Evolutionary conservation across 805 yeast genomes (phyloP).

Genomic region (Danielozyma ontarioensis): DNA sequence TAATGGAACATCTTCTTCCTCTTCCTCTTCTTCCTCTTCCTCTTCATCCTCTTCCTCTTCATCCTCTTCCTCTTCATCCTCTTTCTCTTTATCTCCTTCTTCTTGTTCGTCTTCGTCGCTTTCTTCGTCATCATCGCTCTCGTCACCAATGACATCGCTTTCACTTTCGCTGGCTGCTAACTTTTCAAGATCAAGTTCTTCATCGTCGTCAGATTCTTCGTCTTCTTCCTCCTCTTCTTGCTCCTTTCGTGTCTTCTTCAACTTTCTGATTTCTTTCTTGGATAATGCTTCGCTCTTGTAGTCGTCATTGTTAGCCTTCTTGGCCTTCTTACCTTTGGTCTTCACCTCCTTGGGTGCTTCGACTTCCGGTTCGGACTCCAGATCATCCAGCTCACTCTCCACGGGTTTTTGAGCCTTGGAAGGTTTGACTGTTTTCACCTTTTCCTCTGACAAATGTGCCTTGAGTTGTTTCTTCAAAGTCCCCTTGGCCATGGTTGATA

Average conservation of each 20-base stretch:
- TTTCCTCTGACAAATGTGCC: constrained; percentile 19
- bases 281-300: constrained; percentile 51
- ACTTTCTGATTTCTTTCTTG: constrained; percentile 57
- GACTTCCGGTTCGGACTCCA: constrained; percentile 4
- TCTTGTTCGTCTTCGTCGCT: constrained; percentile 25
- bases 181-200: constrained; percentile 45
- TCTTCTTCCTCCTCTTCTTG: constrained; percentile 38
- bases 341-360: constrained; percentile 6
- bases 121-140: constrained; percentile 27
- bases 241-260: constrained; percentile 43
- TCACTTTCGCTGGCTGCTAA: constrained; percentile 54
- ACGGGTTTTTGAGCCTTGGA: no score
- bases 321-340: constrained; percentile 9
- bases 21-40: constrained; percentile 51
- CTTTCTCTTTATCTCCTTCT: constrained; percentile 22
- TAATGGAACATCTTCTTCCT: constrained; percentile 77
- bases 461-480: constrained; percentile 28
- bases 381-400: constrained; percentile 1
- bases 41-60: constrained; percentile 47
- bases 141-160: constrained; percentile 30
- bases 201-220: constrained; percentile 42
- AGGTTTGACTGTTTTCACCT: constrained; percentile 19
- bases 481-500: constrained; percentile 28
- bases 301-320: constrained; percentile 24
- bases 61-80: constrained; percentile 36